Conservation (phyloP, 2,329 filamentous ascomycete genomes). For the Apiospora marii region DNA sequence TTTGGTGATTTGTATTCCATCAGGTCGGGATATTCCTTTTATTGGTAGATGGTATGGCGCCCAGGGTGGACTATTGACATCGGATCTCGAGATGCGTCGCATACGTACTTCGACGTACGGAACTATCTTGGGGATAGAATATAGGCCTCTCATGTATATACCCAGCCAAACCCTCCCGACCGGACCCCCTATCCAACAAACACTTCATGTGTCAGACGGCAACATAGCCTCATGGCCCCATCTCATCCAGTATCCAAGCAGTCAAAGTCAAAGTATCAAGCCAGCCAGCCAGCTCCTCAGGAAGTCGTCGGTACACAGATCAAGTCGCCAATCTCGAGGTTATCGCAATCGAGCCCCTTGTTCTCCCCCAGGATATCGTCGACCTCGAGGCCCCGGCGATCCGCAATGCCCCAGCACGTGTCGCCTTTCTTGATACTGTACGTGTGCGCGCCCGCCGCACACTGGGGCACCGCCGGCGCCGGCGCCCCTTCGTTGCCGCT, state of each 20-base stretch:
- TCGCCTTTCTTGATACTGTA: conserved; percentile 56
- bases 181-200: not conserved
- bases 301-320: conserved; percentile 53
- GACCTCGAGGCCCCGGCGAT: conserved; percentile 51
- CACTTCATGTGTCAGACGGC: not conserved
- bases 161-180: too few species aligned
- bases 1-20: not conserved
- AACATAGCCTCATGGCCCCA: not conserved
- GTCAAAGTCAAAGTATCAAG: not conserved
- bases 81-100: not conserved
- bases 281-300: not conserved
- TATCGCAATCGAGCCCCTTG: conserved; percentile 55
- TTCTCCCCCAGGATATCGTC: conserved; percentile 57
- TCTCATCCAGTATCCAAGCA: not conserved
- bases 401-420: conserved; percentile 61
- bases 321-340: conserved; percentile 48
- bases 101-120: not conserved
- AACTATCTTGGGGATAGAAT: not conserved
- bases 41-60: not conserved
- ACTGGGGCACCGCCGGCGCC: conserved; percentile 33
- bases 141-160: not conserved
- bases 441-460: conserved; percentile 40
- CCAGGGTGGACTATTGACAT: not conserved
- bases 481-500: conserved; percentile 27
- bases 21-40: not conserved